phyloP scores from a whole-genome alignment of 2,329 filamentous ascomycete species.

The Helotiales sp. region DNA sequence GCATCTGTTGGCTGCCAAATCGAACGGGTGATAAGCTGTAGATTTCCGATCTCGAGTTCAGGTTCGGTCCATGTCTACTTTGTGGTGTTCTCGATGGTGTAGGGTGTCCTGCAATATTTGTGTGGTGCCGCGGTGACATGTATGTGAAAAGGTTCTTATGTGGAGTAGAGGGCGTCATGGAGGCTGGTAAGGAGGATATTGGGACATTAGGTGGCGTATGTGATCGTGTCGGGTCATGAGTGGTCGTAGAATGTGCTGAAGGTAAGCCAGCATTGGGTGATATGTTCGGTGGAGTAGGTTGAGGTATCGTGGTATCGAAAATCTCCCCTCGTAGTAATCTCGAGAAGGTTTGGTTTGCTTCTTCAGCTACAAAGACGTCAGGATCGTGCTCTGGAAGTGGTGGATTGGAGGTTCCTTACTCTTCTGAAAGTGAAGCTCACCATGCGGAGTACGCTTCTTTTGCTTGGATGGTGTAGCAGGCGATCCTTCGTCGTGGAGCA shows the following conservation, averaged over 20 bases:
- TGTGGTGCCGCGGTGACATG: slow-evolving; percentile 70
- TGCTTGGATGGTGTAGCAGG: slow-evolving; percentile 86
- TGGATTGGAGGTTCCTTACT: slow-evolving; percentile 55
- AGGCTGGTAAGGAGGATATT: slow-evolving; percentile 64
- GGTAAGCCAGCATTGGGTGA: slow-evolving; percentile 57
- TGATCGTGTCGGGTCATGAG: slow-evolving; percentile 68
- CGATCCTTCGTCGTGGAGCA: slow-evolving; percentile 89
- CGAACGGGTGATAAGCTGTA: slow-evolving; percentile 95
- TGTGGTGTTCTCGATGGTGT: slow-evolving; percentile 89
- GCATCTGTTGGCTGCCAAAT: slow-evolving; percentile 88
- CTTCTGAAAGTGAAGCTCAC: slow-evolving; percentile 91
- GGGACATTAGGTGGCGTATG: slow-evolving; percentile 75
- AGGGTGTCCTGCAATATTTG: slow-evolving; percentile 72
- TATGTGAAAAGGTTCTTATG: slow-evolving; percentile 98
- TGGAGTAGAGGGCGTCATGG: slow-evolving; percentile 87
- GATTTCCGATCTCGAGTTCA: slow-evolving; percentile 87
- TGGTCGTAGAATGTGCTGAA: slow-evolving; percentile 54
- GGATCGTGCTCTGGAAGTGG: not conserved
- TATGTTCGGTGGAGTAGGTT: slow-evolving; percentile 65
- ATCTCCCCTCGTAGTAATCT: slow-evolving; percentile 85
- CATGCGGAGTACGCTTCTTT: slow-evolving; percentile 81
- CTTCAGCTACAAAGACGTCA: slow-evolving; percentile 63
- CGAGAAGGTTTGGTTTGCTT: slow-evolving; percentile 93
- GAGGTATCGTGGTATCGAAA: slow-evolving; percentile 87
- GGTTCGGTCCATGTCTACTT: slow-evolving; percentile 81